phyloP scores from a whole-genome alignment of 352 stramenopile genomes.

The Discostella stelligera region DNA sequence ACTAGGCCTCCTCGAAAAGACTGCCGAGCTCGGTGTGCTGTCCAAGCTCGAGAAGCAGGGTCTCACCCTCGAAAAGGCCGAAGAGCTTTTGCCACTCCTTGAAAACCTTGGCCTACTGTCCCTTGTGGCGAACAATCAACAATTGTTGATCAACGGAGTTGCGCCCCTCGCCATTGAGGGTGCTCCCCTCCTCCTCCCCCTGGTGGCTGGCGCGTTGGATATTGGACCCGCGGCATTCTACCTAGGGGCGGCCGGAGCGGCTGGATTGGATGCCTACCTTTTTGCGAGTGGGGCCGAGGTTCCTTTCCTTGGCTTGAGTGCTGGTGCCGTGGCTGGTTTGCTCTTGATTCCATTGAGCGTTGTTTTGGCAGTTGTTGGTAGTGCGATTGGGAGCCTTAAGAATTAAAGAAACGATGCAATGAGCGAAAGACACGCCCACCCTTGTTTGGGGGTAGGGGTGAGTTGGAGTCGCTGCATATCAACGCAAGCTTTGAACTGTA shows the following conservation, averaged over 20 bases:
- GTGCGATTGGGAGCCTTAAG: slow-evolving; percentile 66
- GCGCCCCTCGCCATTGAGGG: slow-evolving; percentile 69
- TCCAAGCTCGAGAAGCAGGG: slow-evolving; percentile 74
- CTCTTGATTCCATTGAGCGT: slow-evolving; percentile 67
- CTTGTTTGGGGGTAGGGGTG: too few species aligned
- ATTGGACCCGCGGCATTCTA: slow-evolving; percentile 70
- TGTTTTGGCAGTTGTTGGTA: slow-evolving; percentile 54
- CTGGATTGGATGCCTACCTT: slow-evolving; percentile 56
- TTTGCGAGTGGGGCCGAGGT: slow-evolving; percentile 62
- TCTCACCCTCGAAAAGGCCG: slow-evolving; percentile 68
- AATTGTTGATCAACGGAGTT: slow-evolving; percentile 74
- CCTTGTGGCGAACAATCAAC: slow-evolving; percentile 75
- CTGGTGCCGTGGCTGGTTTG: slow-evolving; percentile 55
- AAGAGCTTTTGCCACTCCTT: slow-evolving; percentile 63
- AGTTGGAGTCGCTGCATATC: too few species aligned
- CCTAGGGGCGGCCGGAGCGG: slow-evolving; percentile 44
- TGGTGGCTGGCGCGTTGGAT: slow-evolving; percentile 66
- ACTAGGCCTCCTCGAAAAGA: slow-evolving; percentile 70
- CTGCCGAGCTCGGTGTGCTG: slow-evolving; percentile 69
- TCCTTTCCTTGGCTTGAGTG: slow-evolving; percentile 72
- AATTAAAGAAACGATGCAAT: slow-evolving; percentile 43
- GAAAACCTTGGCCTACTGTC: slow-evolving; percentile 64
- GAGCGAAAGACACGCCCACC: too few species aligned
- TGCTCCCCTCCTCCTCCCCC: slow-evolving; percentile 67
- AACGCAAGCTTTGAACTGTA: too few species aligned